A percentile compares a stretch with the other conserved stretches of the same genome.
Evolutionary conservation across 2,329 filamentous ascomycete genomes (phyloP).

Genomic region (Nannizziopsis arthrosporioides): DNA sequence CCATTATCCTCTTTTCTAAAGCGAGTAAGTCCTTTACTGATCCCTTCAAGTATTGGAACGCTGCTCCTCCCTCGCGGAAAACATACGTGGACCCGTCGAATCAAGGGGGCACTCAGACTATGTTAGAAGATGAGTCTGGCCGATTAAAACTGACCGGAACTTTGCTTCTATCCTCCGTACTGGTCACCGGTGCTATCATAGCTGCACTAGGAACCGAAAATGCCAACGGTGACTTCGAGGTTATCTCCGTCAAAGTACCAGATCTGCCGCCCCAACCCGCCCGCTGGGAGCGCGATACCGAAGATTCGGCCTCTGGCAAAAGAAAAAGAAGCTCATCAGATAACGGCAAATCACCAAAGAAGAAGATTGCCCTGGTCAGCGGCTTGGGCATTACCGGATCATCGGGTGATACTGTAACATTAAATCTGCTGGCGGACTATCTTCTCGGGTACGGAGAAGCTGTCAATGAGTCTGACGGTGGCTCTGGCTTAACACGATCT

Average conservation of each 20-base stretch:
- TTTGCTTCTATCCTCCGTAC: constrained; percentile 52
- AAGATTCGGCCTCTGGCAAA: constrained; percentile 21
- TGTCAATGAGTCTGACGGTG: constrained; percentile 43
- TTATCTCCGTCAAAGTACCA: constrained; percentile 78
- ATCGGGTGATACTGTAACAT: constrained; percentile 59
- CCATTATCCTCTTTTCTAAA: not conserved
- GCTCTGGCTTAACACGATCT: constrained; percentile 32
- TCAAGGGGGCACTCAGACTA: constrained; percentile 48
- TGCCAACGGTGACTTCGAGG: constrained; percentile 78
- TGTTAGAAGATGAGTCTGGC: constrained; percentile 93
- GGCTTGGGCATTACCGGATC: constrained; percentile 72
- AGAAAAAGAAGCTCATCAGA: constrained; percentile 21
- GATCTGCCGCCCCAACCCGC: constrained; percentile 72
- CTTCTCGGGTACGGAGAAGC: constrained; percentile 65
- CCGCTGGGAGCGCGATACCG: constrained; percentile 57
- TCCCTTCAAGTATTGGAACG: constrained; percentile 63
- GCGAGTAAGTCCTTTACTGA: not conserved
- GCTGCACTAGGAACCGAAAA: constrained; percentile 95
- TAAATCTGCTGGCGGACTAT: constrained; percentile 73
- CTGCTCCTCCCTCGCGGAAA: constrained; percentile 61
- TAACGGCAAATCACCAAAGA: constrained; percentile 39
- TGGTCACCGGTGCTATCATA: constrained; percentile 88
- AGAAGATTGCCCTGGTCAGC: constrained; percentile 79
- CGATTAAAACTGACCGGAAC: constrained; percentile 68
- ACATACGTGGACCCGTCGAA: constrained; percentile 56